These are phyloP conservation scores for Halenospora varia DNA, from an alignment of 495 filamentous ascomycete species.

Conservation along the genomic window DNA sequence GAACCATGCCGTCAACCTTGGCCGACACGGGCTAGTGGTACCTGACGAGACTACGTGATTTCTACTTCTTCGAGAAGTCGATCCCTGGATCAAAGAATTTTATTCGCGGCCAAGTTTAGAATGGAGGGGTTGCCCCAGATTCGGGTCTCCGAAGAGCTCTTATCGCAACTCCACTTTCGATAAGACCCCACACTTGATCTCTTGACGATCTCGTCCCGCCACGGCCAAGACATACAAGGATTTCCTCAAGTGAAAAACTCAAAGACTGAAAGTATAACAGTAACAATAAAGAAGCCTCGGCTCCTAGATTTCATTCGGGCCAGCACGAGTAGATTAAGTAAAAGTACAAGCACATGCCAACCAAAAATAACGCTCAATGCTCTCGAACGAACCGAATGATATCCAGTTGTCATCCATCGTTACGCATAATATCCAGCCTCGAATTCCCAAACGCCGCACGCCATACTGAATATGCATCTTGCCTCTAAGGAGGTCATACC, in stretches of 20 bases:
- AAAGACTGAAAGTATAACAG: neutral
- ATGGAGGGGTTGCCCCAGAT: too few species aligned
- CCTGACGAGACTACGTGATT: too few species aligned
- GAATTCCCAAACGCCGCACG: neutral
- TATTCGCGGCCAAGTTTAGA: neutral
- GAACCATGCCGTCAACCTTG: too few species aligned
- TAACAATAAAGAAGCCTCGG: neutral
- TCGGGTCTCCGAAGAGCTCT: too few species aligned
- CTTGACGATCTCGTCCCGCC: neutral
- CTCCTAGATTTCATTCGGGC: neutral
- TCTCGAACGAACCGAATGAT: neutral
- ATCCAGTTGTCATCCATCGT: neutral
- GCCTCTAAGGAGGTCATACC: neutral
- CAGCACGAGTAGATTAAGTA: neutral
- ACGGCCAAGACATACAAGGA: neutral
- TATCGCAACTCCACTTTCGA: too few species aligned
- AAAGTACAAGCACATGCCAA: neutral
- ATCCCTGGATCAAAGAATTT: too few species aligned
- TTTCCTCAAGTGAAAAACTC: too few species aligned
- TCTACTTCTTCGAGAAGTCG: too few species aligned
- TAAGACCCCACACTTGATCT: neutral
- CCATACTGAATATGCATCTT: neutral
- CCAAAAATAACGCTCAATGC: neutral
- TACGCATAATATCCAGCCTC: neutral
- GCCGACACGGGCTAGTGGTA: too few species aligned